Evolutionary conservation across 768 basidiomycete genomes (phyloP).

Genomic region (Leccinum rimulosum): DNA sequence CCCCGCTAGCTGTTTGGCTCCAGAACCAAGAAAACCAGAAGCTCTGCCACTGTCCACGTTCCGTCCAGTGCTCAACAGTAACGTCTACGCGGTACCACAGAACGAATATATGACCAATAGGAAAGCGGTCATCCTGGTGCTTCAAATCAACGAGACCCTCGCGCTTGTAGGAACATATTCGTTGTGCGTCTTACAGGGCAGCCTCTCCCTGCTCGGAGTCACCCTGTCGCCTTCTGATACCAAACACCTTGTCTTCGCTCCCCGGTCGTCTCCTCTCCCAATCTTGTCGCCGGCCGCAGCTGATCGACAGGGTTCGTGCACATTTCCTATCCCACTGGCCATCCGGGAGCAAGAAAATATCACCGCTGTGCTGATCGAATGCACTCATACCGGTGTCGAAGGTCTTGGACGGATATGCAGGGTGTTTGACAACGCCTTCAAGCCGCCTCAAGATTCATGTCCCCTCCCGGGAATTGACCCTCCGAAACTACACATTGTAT

Average conservation of each 20-base stretch:
- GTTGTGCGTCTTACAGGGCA: slow-evolving; percentile 61
- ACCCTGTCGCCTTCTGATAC: slow-evolving; percentile 40
- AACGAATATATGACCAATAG: not conserved
- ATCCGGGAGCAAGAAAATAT: slow-evolving; percentile 16
- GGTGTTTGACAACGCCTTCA: slow-evolving; percentile 62
- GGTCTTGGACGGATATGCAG: slow-evolving; percentile 62
- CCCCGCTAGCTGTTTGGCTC: not conserved
- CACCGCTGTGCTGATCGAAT: slow-evolving; percentile 55
- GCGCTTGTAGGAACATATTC: slow-evolving; percentile 67
- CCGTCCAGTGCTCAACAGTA: slow-evolving; percentile 41
- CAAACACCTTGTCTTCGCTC: slow-evolving; percentile 64
- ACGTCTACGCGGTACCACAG: slow-evolving; percentile 22
- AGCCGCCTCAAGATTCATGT: slow-evolving; percentile 38
- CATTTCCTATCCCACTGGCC: slow-evolving; percentile 11
- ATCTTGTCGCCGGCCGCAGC: slow-evolving; percentile 35
- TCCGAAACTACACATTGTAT: slow-evolving; percentile 48
- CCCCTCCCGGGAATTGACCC: slow-evolving; percentile 41
- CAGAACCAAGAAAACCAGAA: slow-evolving; percentile 11
- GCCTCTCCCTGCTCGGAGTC: slow-evolving; percentile 57
- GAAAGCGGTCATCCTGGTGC: slow-evolving; percentile 39
- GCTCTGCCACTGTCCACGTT: slow-evolving; percentile 47
- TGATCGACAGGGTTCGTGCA: slow-evolving; percentile 11
- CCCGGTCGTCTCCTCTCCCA: slow-evolving; percentile 77
- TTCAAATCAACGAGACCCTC: slow-evolving; percentile 50
- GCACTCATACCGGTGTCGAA: slow-evolving; percentile 59